Evolutionary conservation across 1,284 basidiomycete species (phyloP).

Genomic region (Sanguinoderma infundibulare): DNA sequence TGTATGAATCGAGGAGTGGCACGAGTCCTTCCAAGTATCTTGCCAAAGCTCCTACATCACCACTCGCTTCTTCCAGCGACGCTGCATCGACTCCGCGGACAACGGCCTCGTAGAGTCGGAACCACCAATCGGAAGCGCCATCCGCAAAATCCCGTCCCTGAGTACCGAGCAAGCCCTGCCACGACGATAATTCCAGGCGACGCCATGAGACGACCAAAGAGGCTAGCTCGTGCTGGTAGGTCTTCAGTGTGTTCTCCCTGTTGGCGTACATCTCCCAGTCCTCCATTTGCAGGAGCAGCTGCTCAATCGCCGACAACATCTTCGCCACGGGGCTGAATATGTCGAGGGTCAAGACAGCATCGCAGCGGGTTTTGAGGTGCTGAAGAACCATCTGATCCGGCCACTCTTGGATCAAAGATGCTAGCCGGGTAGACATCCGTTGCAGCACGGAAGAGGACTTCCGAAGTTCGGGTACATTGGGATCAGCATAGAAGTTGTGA

Average conservation of each 20-base stretch:
- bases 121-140: conserved; percentile 87
- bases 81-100: conserved; percentile 67
- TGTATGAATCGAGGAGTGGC: conserved; percentile 83
- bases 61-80: conserved; percentile 37
- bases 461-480: conserved; percentile 72
- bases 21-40: conserved; percentile 73
- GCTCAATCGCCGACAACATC: conserved; percentile 85
- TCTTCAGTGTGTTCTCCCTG: conserved; percentile 79
- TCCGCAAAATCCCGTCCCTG: conserved; percentile 67
- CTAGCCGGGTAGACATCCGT: conserved; percentile 58
- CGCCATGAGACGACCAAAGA: conserved; percentile 90
- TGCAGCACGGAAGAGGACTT: conserved; percentile 61
- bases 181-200: conserved; percentile 86
- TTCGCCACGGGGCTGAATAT: conserved; percentile 82
- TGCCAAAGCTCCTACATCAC: conserved; percentile 41
- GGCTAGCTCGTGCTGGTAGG: conserved; percentile 70
- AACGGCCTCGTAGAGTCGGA: conserved; percentile 85
- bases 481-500: conserved; percentile 83
- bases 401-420: conserved; percentile 78
- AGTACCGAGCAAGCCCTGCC: conserved; percentile 83
- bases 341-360: conserved; percentile 68
- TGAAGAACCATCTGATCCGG: conserved; percentile 97
- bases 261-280: conserved; percentile 98
- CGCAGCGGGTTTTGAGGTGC: conserved; percentile 81
- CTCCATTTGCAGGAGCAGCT: conserved; percentile 85